phyloP scores from a whole-genome alignment of 2,329 filamentous ascomycete genomes.

The Stagonosporopsis chrysanthemi region DNA sequence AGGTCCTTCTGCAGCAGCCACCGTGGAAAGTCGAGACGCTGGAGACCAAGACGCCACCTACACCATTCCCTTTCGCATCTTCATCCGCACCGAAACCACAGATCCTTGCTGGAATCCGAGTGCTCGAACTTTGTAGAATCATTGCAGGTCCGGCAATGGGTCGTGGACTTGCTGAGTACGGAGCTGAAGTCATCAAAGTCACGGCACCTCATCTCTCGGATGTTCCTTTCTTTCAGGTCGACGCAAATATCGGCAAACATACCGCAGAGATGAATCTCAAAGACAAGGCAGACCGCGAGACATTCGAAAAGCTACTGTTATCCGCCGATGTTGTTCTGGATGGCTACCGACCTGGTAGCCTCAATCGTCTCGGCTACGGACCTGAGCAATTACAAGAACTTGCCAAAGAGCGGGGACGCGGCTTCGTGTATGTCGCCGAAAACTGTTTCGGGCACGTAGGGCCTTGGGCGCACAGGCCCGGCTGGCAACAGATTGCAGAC shows the following conservation, averaged over 20 bases:
- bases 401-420: conserved; percentile 64
- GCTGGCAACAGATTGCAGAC: conserved; percentile 78
- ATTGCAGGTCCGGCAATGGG: conserved; percentile 79
- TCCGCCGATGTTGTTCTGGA: conserved; percentile 73
- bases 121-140: conserved; percentile 77
- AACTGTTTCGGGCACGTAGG: conserved; percentile 74
- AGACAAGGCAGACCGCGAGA: conserved; percentile 58
- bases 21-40: conserved; percentile 60
- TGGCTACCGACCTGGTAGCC: conserved; percentile 72
- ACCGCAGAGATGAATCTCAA: conserved; percentile 70
- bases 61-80: conserved; percentile 54
- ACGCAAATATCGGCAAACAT: conserved; percentile 76
- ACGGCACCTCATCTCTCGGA: conserved; percentile 73
- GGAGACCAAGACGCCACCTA: conserved; percentile 59
- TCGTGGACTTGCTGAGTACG: conserved; percentile 75
- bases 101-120: conserved; percentile 68
- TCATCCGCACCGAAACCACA: conserved; percentile 48
- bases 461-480: conserved; percentile 69
- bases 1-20: conserved; percentile 50
- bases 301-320: conserved; percentile 66
- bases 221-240: conserved; percentile 75
- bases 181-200: conserved; percentile 76
- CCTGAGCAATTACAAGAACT: conserved; percentile 62
- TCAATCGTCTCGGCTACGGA: conserved; percentile 70
- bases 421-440: conserved; percentile 73